Base-by-base conservation (phyloP, 2,329 filamentous ascomycete species). In the Capronia coronata region DNA sequence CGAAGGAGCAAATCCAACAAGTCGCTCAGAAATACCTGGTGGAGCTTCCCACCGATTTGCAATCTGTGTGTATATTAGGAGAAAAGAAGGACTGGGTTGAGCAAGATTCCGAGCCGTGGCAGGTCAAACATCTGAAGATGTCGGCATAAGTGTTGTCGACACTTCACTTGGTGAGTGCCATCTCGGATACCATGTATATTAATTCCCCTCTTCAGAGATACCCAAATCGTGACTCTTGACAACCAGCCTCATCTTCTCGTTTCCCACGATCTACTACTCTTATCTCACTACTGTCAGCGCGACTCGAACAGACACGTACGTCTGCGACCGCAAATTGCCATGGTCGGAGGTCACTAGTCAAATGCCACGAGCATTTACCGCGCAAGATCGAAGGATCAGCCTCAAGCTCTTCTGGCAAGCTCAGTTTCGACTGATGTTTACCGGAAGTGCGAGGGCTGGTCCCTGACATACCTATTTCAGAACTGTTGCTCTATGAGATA, bases 11-110 rank as follows among this genome's bases (percentile, higher is more conserved):
- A 60, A 86, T 98, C 8, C 82, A 83, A 54, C 76, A 83, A 35
- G 90, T 83, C 10, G 93, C 93, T 0, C 83, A 95, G 61, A 79
- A 81, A 61, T 94, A 89, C 65, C 73, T 95, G 11, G 83, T 94
- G 22, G 79, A 87, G 39, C 75, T 75, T 3, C 70, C 84, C 7
- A 75, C 75, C 16, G 78, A 76, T 48, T 71, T 75, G 30, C 68
- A 80, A 54, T 82, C 82, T 50, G 79, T 80, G 46, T 72, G 84
- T 18, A 84, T 97, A 55, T 74, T 98, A 2, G 91, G 91, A 30
- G 84, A 91, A 72, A 86, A 83, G 71, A 87, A 86, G 65, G 75
- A 83, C 9, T 95, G 75, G 73, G 27, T 60, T 41, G 59, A 46
- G 21, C 47, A 54, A 29, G 57, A 57, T 38, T 43, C 43, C n/a